These are phyloP conservation scores for Aspergillus neoniger DNA, from an alignment of 2,329 filamentous ascomycete genomes.

Conservation along the genomic window DNA sequence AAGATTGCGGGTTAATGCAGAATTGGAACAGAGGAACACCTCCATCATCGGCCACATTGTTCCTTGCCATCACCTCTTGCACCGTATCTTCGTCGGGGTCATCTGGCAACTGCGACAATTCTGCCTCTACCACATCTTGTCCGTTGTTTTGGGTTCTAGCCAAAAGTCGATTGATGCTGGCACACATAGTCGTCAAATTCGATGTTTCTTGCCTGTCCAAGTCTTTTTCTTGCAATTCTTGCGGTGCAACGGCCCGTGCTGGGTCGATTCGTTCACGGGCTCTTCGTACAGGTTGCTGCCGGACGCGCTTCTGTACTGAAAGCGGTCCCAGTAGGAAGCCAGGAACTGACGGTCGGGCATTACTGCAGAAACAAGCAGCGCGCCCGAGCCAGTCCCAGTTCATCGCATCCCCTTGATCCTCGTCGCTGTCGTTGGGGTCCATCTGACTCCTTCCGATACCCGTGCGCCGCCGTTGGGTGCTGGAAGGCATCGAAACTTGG, in stretches of 20 bases:
- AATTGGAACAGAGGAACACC: slow-evolving; percentile 83
- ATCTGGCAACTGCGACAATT: slow-evolving; percentile 35
- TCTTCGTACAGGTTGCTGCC: slow-evolving; percentile 69
- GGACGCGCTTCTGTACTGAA: slow-evolving; percentile 80
- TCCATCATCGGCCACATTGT: slow-evolving; percentile 66
- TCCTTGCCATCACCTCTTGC: slow-evolving; percentile 60
- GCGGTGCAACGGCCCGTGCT: slow-evolving; percentile 69
- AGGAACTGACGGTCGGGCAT: slow-evolving; percentile 72
- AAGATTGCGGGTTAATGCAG: slow-evolving; percentile 84
- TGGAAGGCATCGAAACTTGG: slow-evolving; percentile 47
- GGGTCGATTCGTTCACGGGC: slow-evolving; percentile 68
- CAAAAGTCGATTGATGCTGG: slow-evolving; percentile 69
- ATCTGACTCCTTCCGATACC: slow-evolving; percentile 34
- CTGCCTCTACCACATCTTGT: slow-evolving; percentile 51
- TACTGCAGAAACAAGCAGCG: slow-evolving; percentile 71
- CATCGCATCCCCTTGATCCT: slow-evolving; percentile 72
- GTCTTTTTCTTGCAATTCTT: slow-evolving; percentile 74
- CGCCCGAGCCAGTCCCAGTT: slow-evolving; percentile 86
- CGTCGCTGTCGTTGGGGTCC: slow-evolving; percentile 64
- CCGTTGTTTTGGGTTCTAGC: slow-evolving; percentile 44
- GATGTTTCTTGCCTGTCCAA: slow-evolving; percentile 74
- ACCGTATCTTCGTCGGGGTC: slow-evolving; percentile 42
- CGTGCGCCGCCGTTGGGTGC: slow-evolving; percentile 43
- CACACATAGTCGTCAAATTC: slow-evolving; percentile 76
- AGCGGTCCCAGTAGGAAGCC: slow-evolving; percentile 87